Evolutionary conservation across 163 green algal genomes (phyloP), one percentile per base, ranked within the genome.

Genomic region (Chlamydomonas reinhardtii): DNA sequence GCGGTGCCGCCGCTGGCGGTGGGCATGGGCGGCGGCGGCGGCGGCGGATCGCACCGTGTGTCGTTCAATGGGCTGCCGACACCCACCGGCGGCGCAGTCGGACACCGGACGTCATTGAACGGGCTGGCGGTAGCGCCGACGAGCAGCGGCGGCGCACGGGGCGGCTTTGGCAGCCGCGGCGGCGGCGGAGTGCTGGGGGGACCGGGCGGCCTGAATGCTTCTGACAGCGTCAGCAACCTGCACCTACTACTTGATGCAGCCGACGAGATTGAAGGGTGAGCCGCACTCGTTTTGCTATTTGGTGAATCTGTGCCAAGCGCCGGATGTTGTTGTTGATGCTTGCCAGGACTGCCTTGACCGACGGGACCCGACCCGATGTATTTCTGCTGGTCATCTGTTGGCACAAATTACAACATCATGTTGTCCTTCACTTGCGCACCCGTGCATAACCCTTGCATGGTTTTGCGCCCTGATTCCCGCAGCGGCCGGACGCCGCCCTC

Each of bases 231-330:
- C 29, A 85, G 68, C 81, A 87, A 59, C 70, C 81, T 87, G 35
- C 81, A 87, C 35, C 56, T 87, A 35, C 59, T 87, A 35, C 52
- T 87, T 6, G 81, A 87, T 74, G 81, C 81, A 0, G 81, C 81
- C 14, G 71, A 87, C 22, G 71, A 87, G n/a, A 79, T 87, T 22
- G 81, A 87, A 27, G 81, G 81, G 81, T 87, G 37, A 87, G 76
- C 8, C 24, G 56, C 20, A 27, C 2, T 22, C 56, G 56, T n/a
- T n/a, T n/a, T n/a, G n/a, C n/a, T n/a, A n/a, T n/a, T n/a, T n/a
- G n/a, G n/a, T n/a, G n/a, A n/a, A n/a, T n/a, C n/a, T n/a, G n/a
- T n/a, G n/a, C n/a, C n/a, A n/a, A n/a, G n/a, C n/a, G n/a, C n/a
- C n/a, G n/a, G n/a, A n/a, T n/a, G n/a, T n/a, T n/a, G n/a, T n/a